Evolutionary conservation across 169 alveolate genomes (phyloP), one percentile per base, ranked within the genome.

Genomic region (Prorocentrum cordatum): DNA sequence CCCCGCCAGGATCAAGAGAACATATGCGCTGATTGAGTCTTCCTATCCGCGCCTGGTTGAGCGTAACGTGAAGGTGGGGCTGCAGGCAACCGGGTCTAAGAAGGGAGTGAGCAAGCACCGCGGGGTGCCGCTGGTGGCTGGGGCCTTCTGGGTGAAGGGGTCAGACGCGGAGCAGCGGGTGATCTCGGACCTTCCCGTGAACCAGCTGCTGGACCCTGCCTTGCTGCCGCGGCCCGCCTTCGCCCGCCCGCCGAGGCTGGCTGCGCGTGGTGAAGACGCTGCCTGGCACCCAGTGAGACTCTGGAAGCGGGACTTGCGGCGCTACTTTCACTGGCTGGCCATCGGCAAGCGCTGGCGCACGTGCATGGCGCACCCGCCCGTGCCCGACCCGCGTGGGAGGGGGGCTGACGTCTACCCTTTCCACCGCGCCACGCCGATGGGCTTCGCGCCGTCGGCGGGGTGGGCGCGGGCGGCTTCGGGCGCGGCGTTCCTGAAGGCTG

Each of bases 191-290:
- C 72, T 71, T 3, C 29, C 29, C 14, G 86, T 75, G 12, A 75
- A 75, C 7, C 72, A 47, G 26, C 71, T 75, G 3, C 26, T 75
- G 1, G 72, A 75, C 22, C 72, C 59, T 22, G 16, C 5, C 3
- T 32, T 22, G 4, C 38, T 54, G 3, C 86, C 86, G 20, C 70
- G 86, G 2, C 86, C 86, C 10, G 58, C 59, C 1, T 75, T 75
- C 33, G 86, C 86, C 16, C 54, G 6, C 20, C 47, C 54, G 14
- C 86, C 84, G 18, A 29, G n/a, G n/a, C n/a, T n/a, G 22, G 38
- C 1, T 75, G 38, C 71, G 71, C 7, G 2, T 26, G 3, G 45
- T 22, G 26, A 7, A 45, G 0, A 61, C 38, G 12, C 68, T 59
- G 1, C 20, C 16, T 3, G 0, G 7, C 7, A 61, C 59, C 6